Percentiles rank a stretch among this genome's conserved stretches.
Evolutionary conservation across 2,329 filamentous ascomycete genomes (phyloP).

Genomic region (Fusarium sp.): DNA sequence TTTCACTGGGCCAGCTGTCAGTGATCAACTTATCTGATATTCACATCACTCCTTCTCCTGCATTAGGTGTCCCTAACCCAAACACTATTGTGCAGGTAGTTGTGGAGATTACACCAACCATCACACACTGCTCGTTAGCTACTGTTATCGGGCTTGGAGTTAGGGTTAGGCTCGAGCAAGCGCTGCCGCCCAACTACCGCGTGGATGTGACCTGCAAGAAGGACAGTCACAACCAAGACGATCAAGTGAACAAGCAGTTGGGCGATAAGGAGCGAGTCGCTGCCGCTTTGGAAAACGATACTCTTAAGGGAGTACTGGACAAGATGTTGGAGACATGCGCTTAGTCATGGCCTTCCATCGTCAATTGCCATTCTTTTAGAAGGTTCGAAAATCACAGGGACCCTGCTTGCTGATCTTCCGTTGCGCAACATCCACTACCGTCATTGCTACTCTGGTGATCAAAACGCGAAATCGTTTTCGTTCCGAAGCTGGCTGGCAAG

Average conservation of each 20-base stretch:
- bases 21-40: constrained; percentile 98
- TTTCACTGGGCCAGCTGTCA: constrained; percentile 90
- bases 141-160: constrained; percentile 97
- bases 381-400: constrained; percentile 1
- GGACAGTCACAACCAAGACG: constrained; percentile 93
- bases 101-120: constrained; percentile 93
- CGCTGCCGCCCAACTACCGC: constrained; percentile 89
- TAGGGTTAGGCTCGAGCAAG: constrained; percentile 88
- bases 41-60: constrained; percentile 67
- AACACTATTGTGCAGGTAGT: constrained; percentile 76
- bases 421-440: background rate
- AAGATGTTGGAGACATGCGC: constrained; percentile 93
- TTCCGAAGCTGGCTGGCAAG: constrained; percentile 10
- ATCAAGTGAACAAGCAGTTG: constrained; percentile 96
- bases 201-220: constrained; percentile 95
- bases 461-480: constrained; percentile 13
- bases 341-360: constrained; percentile 47
- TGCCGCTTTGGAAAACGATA: constrained; percentile 93
- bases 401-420: constrained; percentile 9
- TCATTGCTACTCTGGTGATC: background rate
- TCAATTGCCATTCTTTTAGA: constrained; percentile 3
- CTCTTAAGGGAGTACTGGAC: constrained; percentile 84
- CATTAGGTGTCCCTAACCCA: constrained; percentile 55
- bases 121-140: constrained; percentile 95
- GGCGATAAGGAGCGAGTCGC: constrained; percentile 97